Percentiles rank a stretch among this genome's conserved stretches.
Evolutionary conservation across 129 eudicot genomes (phyloP).

Genomic region (Lactuca saligna): DNA sequence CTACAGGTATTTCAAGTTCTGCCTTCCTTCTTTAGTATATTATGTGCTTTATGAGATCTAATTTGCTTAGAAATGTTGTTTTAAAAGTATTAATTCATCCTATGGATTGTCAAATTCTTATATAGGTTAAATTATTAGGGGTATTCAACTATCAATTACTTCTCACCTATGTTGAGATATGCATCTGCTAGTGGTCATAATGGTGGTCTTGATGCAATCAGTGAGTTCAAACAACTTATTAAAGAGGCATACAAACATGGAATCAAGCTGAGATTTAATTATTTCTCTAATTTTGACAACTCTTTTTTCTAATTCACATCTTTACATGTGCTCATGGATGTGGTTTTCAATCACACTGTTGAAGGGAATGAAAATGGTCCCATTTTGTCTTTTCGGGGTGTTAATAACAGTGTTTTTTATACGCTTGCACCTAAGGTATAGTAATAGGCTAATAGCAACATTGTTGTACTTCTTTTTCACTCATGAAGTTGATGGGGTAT

Average conservation of each 20-base stretch:
- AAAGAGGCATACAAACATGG: slow-evolving; percentile 96
- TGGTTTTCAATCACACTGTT: slow-evolving; percentile 96
- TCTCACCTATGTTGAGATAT: slow-evolving; percentile 96
- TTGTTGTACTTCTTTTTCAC: slow-evolving; percentile 36
- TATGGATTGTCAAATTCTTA: too few species aligned
- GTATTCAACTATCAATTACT: too few species aligned
- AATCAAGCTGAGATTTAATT: slow-evolving; percentile 59
- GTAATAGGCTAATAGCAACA: background rate
- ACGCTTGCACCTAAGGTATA: slow-evolving; percentile 99
- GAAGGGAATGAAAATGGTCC: slow-evolving; percentile 99
- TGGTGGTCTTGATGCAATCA: slow-evolving; percentile 76
- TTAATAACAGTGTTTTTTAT: slow-evolving; percentile 90
- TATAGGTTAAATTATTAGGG: too few species aligned
- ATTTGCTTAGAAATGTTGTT: too few species aligned
- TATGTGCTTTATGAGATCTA: too few species aligned
- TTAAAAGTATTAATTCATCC: too few species aligned
- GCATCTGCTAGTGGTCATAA: slow-evolving; percentile 62
- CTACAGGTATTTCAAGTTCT: too few species aligned
- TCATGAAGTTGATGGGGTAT: slow-evolving; percentile 73
- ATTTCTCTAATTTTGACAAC: slow-evolving; percentile 16
- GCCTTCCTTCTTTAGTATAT: too few species aligned
- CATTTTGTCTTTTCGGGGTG: slow-evolving; percentile 95
- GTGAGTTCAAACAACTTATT: slow-evolving; percentile 87
- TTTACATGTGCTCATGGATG: slow-evolving; percentile 97
- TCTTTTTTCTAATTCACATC: slow-evolving; percentile 29